Evolutionary conservation across 164 flowering plant genomes (phyloP), one percentile per base, ranked within the genome.

Genomic region (Saururus chinensis): DNA sequence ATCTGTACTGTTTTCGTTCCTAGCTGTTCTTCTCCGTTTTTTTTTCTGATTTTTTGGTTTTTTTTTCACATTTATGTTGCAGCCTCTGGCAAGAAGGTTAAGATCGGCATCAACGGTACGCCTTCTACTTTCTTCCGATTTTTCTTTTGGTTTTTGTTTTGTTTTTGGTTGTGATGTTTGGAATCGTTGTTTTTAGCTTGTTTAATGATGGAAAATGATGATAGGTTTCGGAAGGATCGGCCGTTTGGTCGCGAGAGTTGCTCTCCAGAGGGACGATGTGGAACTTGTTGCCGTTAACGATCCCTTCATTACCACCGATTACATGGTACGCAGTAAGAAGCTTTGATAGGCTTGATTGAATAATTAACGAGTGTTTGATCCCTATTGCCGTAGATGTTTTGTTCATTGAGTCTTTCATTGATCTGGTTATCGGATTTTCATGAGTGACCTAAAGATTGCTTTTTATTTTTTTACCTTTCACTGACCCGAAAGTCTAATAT

Each of bases 201-300:
- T 8, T 37, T 30, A 40, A 19, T 37, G 22, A 4, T 53, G 21
- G 19, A 6, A 22, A 21, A 56, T 30, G 19, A 26, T 20, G 40
- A 52, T 62, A 90, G 97, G 98, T 12, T 92, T 92, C 45, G 95
- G 98, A 76, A 85, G 96, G 68, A 88, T 92, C 59, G 92, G 98
- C 1, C 74, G 92, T 37, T 75, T 87, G 87, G 96, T 92, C n/a
- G 95, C 92, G 0, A 79, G 96, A 67, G 90, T 88, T 9, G 92
- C 84, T 53, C 75, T 87, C 10, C 88, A 79, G 68, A 82, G 96
- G 40, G 80, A 82, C 51, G 96, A 91, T 77, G 75, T 91, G 51
- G 98, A 91, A 59, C 86, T 91, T 12, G 98, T 91, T 16, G 96
- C 96, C 54, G 83, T 91, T 56, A 91, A 91, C 60, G 98, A 88